Conservation (phyloP, 1,284 basidiomycete species). For the Tremellales sp. region DNA sequence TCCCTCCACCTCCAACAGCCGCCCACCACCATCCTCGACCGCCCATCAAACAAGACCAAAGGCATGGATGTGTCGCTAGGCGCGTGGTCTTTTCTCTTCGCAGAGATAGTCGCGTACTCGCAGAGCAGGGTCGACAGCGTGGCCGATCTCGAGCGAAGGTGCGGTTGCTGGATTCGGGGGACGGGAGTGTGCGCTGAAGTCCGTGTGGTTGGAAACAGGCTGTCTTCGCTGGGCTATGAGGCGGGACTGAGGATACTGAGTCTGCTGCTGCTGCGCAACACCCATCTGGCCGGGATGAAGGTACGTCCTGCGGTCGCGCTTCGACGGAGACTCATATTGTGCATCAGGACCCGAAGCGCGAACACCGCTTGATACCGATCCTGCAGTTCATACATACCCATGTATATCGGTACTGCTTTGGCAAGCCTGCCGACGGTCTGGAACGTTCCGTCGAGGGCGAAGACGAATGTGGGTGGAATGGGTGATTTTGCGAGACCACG, state of each 20-base stretch:
- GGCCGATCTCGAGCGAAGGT: constrained; percentile 85
- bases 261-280: constrained; percentile 44
- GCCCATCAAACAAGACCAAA: constrained; percentile 76
- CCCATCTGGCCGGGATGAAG: constrained; percentile 41
- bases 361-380: constrained; percentile 79
- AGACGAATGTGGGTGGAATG: constrained; percentile 74
- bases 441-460: constrained; percentile 93
- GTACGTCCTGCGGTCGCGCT: constrained; percentile 58
- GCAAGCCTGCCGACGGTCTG: constrained; percentile 86
- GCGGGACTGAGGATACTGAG: constrained; percentile 72
- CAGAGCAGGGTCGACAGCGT: constrained; percentile 92
- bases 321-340: constrained; percentile 30
- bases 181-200: neutral
- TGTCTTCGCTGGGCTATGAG: constrained; percentile 86
- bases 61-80: constrained; percentile 73
- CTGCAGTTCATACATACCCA: constrained; percentile 89
- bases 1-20: too few relatives aligned
- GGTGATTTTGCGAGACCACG: neutral
- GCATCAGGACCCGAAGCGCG: constrained; percentile 77
- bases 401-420: constrained; percentile 91
- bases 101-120: constrained; percentile 88
- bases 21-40: constrained; percentile 60
- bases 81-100: constrained; percentile 84
- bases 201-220: constrained; percentile 52
- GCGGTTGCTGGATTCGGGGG: constrained; percentile 8